A percentile compares a stretch with the other conserved stretches of the same genome.
Evolutionary conservation across 768 basidiomycete species (phyloP).

Genomic region (Tubosaeta brunneosetosa): DNA sequence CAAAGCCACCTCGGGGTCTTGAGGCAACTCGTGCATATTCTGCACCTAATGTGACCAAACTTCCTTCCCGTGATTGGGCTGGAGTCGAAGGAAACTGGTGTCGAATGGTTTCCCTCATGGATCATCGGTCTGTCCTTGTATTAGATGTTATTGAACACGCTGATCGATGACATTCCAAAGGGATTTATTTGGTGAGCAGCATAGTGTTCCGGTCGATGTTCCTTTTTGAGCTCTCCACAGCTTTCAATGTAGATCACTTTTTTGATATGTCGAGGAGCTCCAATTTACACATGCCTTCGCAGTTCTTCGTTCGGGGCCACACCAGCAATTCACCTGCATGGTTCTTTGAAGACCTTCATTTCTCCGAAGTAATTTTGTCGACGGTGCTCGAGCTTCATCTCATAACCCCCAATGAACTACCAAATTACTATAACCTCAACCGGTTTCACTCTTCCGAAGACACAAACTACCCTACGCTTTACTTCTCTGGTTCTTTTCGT

Average conservation of each 20-base stretch:
- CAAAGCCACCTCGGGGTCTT: conserved; percentile 47
- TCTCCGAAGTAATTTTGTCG: conserved; percentile 62
- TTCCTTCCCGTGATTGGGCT: conserved; percentile 57
- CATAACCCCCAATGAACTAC: conserved; percentile 29
- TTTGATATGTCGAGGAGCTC: background rate
- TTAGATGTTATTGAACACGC: conserved; percentile 30
- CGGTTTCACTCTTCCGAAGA: conserved; percentile 20
- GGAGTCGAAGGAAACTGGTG: conserved; percentile 74
- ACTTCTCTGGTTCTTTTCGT: conserved; percentile 44
- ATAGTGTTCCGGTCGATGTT: background rate
- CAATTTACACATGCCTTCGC: background rate
- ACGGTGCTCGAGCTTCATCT: conserved; percentile 53
- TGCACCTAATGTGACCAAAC: conserved; percentile 40
- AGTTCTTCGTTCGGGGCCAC: conserved; percentile 24
- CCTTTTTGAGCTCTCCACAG: conserved; percentile 23
- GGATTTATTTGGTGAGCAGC: conserved; percentile 23
- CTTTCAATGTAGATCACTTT: conserved; percentile 44
- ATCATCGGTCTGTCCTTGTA: conserved; percentile 46
- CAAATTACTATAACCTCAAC: conserved; percentile 15
- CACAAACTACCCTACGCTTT: conserved; percentile 40
- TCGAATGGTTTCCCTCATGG: conserved; percentile 69
- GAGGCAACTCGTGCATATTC: conserved; percentile 52
- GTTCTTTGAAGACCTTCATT: conserved; percentile 51
- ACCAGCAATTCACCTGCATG: conserved; percentile 15
- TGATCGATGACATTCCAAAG: conserved; percentile 6